Evolutionary conservation across 2,329 filamentous ascomycete species (phyloP).

Genomic region (Chrysosporium queenslandicum): DNA sequence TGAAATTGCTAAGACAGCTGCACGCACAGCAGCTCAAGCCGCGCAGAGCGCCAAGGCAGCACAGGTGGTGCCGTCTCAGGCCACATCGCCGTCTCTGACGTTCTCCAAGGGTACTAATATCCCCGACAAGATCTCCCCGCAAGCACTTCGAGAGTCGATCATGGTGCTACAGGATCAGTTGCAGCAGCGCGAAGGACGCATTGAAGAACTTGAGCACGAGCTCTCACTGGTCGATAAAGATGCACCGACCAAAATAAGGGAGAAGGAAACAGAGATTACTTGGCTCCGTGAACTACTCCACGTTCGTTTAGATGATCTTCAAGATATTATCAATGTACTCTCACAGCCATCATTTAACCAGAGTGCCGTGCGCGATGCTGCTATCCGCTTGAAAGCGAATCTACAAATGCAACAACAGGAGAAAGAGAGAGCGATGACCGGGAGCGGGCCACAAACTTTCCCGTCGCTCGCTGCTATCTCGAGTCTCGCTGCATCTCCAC

Average conservation of each 20-base stretch:
- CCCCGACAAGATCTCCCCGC: constrained; percentile 82
- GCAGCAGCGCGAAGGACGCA: constrained; percentile 80
- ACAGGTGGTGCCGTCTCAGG: constrained; percentile 32
- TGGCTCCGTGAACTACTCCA: constrained; percentile 91
- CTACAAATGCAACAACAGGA: constrained; percentile 97
- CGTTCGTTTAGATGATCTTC: constrained; percentile 80
- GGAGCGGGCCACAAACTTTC: constrained; percentile 52
- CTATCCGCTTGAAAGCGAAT: constrained; percentile 85
- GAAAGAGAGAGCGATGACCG: constrained; percentile 71
- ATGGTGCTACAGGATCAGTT: constrained; percentile 93
- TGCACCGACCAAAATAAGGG: constrained; percentile 70
- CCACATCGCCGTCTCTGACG: constrained; percentile 40
- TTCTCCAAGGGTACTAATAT: constrained; percentile 40
- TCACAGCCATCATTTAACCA: constrained; percentile 66
- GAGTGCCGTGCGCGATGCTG: constrained; percentile 73
- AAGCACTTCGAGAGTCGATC: constrained; percentile 90
- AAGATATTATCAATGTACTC: constrained; percentile 77
- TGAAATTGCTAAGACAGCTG: constrained; percentile 78
- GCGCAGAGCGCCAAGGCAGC: constrained; percentile 46
- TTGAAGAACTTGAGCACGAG: constrained; percentile 73
- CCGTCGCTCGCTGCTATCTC: constrained; percentile 70
- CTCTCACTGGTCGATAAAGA: constrained; percentile 63
- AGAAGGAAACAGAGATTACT: constrained; percentile 84
- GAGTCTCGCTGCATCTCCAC: constrained; percentile 65
- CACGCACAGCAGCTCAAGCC: constrained; percentile 69